Base-by-base conservation (phyloP, 768 basidiomycete genomes). In the Podaxis mareebaensis region DNA sequence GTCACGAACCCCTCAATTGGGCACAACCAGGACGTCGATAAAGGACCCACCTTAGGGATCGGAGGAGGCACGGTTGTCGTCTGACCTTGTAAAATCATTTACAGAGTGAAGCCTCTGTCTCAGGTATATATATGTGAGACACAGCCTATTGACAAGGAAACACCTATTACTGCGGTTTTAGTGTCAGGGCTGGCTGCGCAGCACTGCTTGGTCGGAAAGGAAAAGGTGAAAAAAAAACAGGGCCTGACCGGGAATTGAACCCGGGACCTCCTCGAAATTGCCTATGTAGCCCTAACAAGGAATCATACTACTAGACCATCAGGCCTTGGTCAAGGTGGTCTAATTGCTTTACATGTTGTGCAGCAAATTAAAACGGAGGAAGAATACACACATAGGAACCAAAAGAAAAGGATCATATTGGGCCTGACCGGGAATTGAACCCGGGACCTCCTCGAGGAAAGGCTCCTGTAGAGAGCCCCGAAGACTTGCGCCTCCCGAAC, bases 221-320 rank as follows among this genome's bases (percentile, higher is more conserved):
- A 10, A 33, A 30, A 12, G 17, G 33, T 8, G 3, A 42, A 5
- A 44, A 57, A 15, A n/a, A 22, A 4, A 3, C 1, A n/a, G 81
- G 86, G 85, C 87, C 85, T 87, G 80, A 83, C 85, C 83, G 86
- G 87, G 88, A 88, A 88, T 89, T 88, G 88, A 90, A 90, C 88
- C 87, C 86, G 83, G 87, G 86, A 88, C 89, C 88, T 89, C 87
- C 87, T 88, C 86, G 83, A 87, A 61, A 65, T 56, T 36, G 49
- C 30, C 3, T 20, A 48, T 54, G 17, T 5, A 42, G 39, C 83
- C 83, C 83, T 80, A 84, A 85, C 81, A 81, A 83, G 81, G 83
- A 83, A 83, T 85, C 83, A 84, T 84, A 82, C 83, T 80, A 83
- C 83, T 84, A 84, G 82, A 62, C 61, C 61, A 62, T 62, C 61